These are phyloP conservation scores for Stereocaulon alpinum DNA, from an alignment of 495 filamentous ascomycete genomes.

Conservation along the genomic window DNA sequence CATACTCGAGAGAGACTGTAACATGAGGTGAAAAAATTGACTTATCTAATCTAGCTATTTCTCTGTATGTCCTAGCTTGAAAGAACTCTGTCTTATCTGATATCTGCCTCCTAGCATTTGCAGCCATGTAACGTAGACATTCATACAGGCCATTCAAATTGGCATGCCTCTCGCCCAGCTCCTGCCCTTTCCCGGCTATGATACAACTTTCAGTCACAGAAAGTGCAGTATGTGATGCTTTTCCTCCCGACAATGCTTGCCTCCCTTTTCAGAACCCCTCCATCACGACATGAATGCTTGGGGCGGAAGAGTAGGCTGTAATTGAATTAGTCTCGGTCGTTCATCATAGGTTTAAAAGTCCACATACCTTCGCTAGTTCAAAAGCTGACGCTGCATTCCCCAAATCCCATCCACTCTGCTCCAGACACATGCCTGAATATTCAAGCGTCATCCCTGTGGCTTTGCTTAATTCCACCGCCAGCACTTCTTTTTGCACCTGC, in stretches of 20 bases:
- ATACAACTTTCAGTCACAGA: background rate
- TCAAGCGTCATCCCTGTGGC: conserved; percentile 62
- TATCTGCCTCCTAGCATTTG: background rate
- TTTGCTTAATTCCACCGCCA: conserved; percentile 54
- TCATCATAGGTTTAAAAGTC: background rate
- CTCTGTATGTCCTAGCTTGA: background rate
- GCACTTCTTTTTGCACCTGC: conserved; percentile 47
- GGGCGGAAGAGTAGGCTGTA: background rate
- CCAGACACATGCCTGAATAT: conserved; percentile 62
- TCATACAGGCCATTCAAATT: background rate
- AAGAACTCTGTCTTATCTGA: background rate
- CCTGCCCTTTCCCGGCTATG: background rate
- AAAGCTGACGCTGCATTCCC: conserved; percentile 58
- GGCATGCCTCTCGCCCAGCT: background rate
- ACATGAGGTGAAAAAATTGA: background rate
- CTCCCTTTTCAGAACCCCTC: background rate
- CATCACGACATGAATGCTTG: background rate
- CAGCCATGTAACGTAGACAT: background rate
- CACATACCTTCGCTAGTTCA: conserved; percentile 29
- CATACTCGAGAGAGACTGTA: too few species aligned
- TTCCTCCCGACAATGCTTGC: background rate
- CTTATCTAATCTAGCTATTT: background rate
- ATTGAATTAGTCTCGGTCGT: background rate
- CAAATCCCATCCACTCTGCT: conserved; percentile 62
- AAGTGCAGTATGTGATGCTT: too few species aligned